phyloP scores from a whole-genome alignment of 108 stramenopile species.

The Aurantiochytrium sp. region DNA sequence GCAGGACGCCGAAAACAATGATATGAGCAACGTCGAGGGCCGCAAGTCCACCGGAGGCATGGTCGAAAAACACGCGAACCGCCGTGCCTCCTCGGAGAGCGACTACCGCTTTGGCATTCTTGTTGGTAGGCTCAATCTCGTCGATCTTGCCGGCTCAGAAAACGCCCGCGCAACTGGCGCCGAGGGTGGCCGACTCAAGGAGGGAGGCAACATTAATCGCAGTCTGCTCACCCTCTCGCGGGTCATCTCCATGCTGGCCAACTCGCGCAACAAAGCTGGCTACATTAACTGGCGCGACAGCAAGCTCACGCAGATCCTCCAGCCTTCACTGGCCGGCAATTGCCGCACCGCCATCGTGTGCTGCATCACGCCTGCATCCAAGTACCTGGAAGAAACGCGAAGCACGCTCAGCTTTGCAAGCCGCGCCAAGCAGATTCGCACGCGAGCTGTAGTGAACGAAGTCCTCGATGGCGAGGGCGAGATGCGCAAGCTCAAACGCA shows the following conservation, averaged over 20 bases:
- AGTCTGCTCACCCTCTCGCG: constrained; percentile 75
- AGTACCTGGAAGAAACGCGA: constrained; percentile 83
- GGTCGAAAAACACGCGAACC: background rate
- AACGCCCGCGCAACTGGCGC: constrained; percentile 57
- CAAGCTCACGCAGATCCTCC: constrained; percentile 92
- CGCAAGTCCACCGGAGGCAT: background rate
- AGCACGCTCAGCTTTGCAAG: constrained; percentile 87
- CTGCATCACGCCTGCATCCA: constrained; percentile 74
- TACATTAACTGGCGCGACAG: constrained; percentile 63
- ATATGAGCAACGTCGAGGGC: background rate
- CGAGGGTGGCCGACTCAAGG: constrained; percentile 88
- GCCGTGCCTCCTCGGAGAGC: background rate
- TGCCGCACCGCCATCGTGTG: constrained; percentile 87
- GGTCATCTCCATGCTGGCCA: constrained; percentile 63
- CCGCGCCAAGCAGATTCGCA: constrained; percentile 51
- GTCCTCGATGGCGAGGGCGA: constrained; percentile 12
- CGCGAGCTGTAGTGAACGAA: constrained; percentile 1
- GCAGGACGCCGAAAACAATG: background rate
- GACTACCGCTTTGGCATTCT: constrained; percentile 23
- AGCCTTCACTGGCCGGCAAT: constrained; percentile 89
- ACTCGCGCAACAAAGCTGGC: constrained; percentile 35
- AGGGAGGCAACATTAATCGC: constrained; percentile 97
- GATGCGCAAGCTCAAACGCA: background rate
- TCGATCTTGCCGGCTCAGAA: constrained; percentile 58
- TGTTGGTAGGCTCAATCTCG: constrained; percentile 49